These are phyloP conservation scores for Ceratocystiopsis brevicomis DNA, from an alignment of 2,329 filamentous ascomycete genomes.

Conservation along the genomic window DNA sequence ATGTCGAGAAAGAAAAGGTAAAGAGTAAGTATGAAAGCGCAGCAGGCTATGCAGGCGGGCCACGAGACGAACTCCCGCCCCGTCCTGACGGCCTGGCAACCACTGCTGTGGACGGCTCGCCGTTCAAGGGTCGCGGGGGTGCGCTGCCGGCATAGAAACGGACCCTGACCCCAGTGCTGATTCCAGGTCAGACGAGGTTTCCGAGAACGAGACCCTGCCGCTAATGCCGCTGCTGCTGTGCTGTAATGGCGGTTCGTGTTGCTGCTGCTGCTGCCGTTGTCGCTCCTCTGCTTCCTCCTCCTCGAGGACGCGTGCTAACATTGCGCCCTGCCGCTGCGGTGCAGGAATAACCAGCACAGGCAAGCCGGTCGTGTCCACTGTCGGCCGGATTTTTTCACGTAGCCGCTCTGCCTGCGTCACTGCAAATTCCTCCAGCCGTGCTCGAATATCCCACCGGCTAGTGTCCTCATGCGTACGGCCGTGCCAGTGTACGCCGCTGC, in stretches of 20 bases:
- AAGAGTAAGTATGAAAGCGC: too few relatives aligned
- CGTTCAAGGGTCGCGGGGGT: too few relatives aligned
- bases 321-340: conserved; percentile 36
- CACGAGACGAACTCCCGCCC: background rate
- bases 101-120: too few relatives aligned
- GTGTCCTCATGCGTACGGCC: conserved; percentile 3
- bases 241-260: background rate
- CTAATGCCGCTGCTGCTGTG: background rate
- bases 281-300: conserved; percentile 23
- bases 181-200: too few relatives aligned
- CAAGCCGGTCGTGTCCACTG: conserved; percentile 33
- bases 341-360: conserved; percentile 43
- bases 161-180: too few relatives aligned
- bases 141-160: too few relatives aligned
- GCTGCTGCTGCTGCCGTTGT: conserved; percentile 2
- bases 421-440: conserved; percentile 41
- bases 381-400: conserved; percentile 34
- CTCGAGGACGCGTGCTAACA: conserved; percentile 36
- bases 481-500: background rate
- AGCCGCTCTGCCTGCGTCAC: conserved; percentile 40
- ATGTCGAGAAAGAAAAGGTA: background rate
- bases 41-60: too few relatives aligned
- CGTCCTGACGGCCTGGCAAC: too few relatives aligned
- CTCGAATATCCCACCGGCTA: conserved; percentile 35
- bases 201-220: too few relatives aligned